phyloP scores from a whole-genome alignment of 345 rosid species.

The Adansonia digitata region DNA sequence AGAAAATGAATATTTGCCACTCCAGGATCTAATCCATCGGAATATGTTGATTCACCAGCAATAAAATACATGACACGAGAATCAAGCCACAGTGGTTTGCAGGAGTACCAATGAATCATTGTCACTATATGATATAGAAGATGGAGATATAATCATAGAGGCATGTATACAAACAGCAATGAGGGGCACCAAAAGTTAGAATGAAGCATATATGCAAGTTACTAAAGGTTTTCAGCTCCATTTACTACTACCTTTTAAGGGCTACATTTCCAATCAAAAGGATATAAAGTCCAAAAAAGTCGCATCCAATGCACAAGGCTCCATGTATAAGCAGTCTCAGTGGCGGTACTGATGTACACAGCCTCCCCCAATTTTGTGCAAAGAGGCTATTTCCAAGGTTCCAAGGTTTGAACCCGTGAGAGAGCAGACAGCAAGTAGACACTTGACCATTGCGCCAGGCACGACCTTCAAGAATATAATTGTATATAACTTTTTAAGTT shows the following conservation, averaged over 20 bases:
- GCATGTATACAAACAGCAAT: no score
- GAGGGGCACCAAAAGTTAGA: no score
- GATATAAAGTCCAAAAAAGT: no score
- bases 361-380: no score
- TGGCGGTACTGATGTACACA: no score
- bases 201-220: no score
- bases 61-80: neutral
- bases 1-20: neutral
- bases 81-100: neutral
- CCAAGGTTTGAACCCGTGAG: neutral
- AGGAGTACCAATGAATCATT: neutral
- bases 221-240: no score
- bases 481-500: neutral
- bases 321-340: no score
- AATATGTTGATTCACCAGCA: conserved; percentile 3
- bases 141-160: neutral
- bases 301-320: no score
- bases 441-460: no score
- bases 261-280: neutral
- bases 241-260: no score
- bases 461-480: neutral
- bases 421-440: neutral
- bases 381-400: neutral
- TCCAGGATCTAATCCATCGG: neutral
- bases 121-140: neutral